These are phyloP conservation scores for Pichia scutulata DNA, from an alignment of 805 yeast genomes.

Conservation along the genomic window DNA sequence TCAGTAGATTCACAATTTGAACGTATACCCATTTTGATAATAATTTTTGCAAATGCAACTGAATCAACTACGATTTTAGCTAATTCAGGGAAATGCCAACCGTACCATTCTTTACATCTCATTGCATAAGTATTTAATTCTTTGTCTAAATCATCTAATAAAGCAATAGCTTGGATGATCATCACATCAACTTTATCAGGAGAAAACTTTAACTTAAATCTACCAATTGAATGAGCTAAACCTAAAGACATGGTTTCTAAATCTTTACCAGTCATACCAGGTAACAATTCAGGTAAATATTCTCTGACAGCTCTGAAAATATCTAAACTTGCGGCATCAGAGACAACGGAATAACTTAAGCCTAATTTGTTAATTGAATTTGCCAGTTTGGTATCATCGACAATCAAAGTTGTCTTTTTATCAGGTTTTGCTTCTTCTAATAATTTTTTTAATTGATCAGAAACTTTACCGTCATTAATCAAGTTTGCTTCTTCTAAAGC, in stretches of 20 bases:
- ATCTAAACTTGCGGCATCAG: conserved; percentile 93
- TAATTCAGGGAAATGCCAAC: conserved; percentile 99
- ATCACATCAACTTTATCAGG: conserved; percentile 98
- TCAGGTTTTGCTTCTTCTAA: conserved; percentile 70
- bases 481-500: conserved; percentile 95
- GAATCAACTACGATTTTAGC: conserved; percentile 95
- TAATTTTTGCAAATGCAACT: conserved; percentile 91
- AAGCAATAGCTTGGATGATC: conserved; percentile 98
- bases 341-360: conserved; percentile 75
- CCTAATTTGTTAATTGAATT: conserved; percentile 94
- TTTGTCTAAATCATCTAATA: conserved; percentile 93
- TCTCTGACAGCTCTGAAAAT: conserved; percentile 93
- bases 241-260: conserved; percentile 94
- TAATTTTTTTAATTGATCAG: conserved; percentile 70
- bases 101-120: conserved; percentile 99
- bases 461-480: conserved; percentile 87
- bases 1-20: conserved; percentile 87
- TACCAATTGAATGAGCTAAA: conserved; percentile 96
- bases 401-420: conserved; percentile 81
- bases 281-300: conserved; percentile 86
- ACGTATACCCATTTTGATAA: conserved; percentile 89
- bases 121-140: conserved; percentile 97
- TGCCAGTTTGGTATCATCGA: conserved; percentile 92
- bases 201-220: conserved; percentile 94
- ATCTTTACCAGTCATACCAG: conserved; percentile 83